These are phyloP conservation scores for Magnaporthiopsis incrustans DNA, from an alignment of 2,329 filamentous ascomycete genomes.

Conservation along the genomic window DNA sequence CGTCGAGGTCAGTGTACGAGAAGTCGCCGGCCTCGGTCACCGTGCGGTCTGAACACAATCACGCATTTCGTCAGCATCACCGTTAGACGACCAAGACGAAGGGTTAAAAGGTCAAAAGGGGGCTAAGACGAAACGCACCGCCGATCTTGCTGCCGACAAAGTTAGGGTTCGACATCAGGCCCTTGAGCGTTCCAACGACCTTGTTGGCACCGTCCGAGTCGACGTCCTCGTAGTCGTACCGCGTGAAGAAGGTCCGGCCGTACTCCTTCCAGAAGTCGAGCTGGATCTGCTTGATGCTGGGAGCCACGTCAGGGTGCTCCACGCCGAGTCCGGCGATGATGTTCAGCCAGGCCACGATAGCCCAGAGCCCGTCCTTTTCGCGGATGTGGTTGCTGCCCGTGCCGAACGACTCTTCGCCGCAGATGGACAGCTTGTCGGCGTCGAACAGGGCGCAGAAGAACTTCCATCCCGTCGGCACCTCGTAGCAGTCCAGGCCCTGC, in stretches of 20 bases:
- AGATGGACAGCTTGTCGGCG: conserved; percentile 93
- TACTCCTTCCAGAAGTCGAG: conserved; percentile 95
- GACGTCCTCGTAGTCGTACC: conserved; percentile 96
- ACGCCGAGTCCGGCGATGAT: conserved; percentile 93
- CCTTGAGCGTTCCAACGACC: conserved; percentile 73
- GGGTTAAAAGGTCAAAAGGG: background rate
- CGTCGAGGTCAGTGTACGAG: conserved; percentile 97
- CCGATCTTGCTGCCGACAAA: conserved; percentile 79
- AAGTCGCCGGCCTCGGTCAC: conserved; percentile 91
- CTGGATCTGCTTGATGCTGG: conserved; percentile 89
- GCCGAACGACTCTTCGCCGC: conserved; percentile 96
- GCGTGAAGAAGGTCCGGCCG: conserved; percentile 97
- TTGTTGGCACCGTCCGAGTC: conserved; percentile 87
- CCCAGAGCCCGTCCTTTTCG: conserved; percentile 98
- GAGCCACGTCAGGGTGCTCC: conserved; percentile 64
- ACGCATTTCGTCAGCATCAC: background rate
- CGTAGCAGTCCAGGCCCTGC: conserved; percentile 84
- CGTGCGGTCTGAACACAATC: conserved; percentile 52
- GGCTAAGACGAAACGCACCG: conserved; percentile 36
- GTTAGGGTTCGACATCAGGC: conserved; percentile 62
- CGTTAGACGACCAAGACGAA: background rate
- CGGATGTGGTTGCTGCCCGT: conserved; percentile 98
- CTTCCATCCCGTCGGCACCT: conserved; percentile 98
- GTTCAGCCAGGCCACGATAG: conserved; percentile 95
- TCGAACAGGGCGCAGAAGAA: conserved; percentile 98